Evolutionary conservation across 2,329 filamentous ascomycete genomes (phyloP).

Genomic region (Akanthomyces uredinophilus): DNA sequence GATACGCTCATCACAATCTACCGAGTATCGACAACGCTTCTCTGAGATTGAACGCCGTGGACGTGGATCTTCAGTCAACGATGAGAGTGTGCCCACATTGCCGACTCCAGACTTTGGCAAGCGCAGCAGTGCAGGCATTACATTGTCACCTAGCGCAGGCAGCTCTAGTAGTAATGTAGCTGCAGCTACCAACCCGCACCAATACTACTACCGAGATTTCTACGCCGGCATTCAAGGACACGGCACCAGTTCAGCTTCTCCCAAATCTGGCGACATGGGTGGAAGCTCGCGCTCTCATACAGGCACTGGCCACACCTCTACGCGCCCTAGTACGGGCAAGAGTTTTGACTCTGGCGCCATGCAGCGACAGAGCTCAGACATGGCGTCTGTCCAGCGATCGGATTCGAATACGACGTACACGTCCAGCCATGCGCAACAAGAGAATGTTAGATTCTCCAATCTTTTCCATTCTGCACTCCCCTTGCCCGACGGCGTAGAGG

Average conservation of each 20-base stretch:
- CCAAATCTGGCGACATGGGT: conserved; percentile 50
- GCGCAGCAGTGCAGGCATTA: conserved; percentile 62
- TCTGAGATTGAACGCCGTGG: conserved; percentile 47
- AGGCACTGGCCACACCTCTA: conserved; percentile 32
- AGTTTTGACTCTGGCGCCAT: conserved; percentile 52
- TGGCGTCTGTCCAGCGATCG: conserved; percentile 38
- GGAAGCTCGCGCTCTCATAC: conserved; percentile 45
- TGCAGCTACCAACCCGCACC: conserved; percentile 43
- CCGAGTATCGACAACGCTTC: conserved; percentile 45
- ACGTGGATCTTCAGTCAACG: conserved; percentile 57
- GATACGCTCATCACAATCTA: conserved; percentile 55
- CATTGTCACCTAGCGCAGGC: conserved; percentile 46
- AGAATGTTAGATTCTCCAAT: conserved; percentile 60
- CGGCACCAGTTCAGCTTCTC: conserved; percentile 54
- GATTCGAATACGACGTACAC: conserved; percentile 54
- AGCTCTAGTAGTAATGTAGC: conserved; percentile 23
- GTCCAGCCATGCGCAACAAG: conserved; percentile 41
- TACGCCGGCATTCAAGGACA: conserved; percentile 33
- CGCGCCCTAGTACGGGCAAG: conserved; percentile 54
- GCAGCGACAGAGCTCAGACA: conserved; percentile 49
- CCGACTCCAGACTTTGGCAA: conserved; percentile 62
- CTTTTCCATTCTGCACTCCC: conserved; percentile 86
- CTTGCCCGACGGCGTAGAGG: conserved; percentile 61
- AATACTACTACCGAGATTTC: conserved; percentile 53
- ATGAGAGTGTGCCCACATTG: conserved; percentile 57